These are phyloP conservation scores for Omphalotus olearius DNA, from an alignment of 1,284 basidiomycete species.

Conservation along the genomic window DNA sequence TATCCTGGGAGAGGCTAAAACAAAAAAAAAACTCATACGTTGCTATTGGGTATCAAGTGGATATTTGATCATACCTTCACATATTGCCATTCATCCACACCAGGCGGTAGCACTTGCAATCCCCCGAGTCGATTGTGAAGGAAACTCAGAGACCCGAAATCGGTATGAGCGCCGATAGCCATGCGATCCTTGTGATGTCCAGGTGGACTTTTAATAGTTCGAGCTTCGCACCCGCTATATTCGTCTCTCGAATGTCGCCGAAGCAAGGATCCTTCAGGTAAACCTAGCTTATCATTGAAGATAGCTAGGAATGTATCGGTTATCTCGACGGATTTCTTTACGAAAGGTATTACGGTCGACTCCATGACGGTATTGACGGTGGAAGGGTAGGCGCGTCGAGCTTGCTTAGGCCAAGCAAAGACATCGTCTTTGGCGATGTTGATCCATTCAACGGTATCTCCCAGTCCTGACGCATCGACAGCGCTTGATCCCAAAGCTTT, in stretches of 20 bases:
- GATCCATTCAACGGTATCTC: constrained; percentile 52
- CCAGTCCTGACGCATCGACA: constrained; percentile 41
- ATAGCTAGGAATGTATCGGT: constrained; percentile 42
- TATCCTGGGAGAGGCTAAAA: constrained; percentile 52
- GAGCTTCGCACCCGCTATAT: constrained; percentile 46
- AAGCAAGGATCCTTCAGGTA: constrained; percentile 42
- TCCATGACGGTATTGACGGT: constrained; percentile 41
- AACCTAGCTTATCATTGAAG: constrained; percentile 45
- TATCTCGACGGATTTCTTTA: constrained; percentile 40
- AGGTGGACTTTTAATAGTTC: constrained; percentile 42
- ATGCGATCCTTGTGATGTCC: constrained; percentile 9
- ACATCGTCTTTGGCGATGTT: constrained; percentile 55
- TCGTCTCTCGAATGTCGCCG: constrained; percentile 36
- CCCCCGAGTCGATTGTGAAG: constrained; percentile 71
- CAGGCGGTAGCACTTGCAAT: constrained; percentile 65
- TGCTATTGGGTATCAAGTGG: background rate
- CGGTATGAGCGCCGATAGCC: constrained; percentile 53
- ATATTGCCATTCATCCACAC: constrained; percentile 61
- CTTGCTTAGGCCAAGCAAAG: constrained; percentile 39
- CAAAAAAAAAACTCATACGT: background rate
- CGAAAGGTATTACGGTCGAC: constrained; percentile 38
- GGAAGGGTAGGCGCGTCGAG: constrained; percentile 43
- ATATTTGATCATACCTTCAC: constrained; percentile 39
- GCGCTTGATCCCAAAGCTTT: constrained; percentile 48
- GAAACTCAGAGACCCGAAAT: constrained; percentile 54